phyloP scores from a whole-genome alignment of 140 eudicot species.

The Oenanthe javanica region DNA sequence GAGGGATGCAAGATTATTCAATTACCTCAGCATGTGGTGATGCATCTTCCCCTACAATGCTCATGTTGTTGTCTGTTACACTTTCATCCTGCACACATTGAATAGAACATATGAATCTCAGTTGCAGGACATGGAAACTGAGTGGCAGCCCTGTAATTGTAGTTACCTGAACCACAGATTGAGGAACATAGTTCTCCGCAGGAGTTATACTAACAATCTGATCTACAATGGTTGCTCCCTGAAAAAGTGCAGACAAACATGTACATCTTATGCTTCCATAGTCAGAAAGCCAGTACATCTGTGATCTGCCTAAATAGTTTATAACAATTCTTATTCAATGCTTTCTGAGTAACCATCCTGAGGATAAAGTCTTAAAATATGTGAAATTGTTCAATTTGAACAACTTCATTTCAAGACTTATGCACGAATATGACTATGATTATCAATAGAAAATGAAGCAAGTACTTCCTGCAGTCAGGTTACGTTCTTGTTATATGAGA shows the following conservation, averaged over 20 bases:
- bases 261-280: slow-evolving; percentile 1
- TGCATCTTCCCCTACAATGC: slow-evolving; percentile 35
- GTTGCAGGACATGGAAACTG: not conserved
- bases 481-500: not conserved
- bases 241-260: slow-evolving; percentile 18
- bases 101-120: slow-evolving; percentile 16
- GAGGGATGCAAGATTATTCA: slow-evolving; percentile 5
- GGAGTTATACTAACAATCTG: slow-evolving; percentile 72
- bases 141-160: not conserved
- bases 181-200: slow-evolving; percentile 67
- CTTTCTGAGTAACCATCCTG: not conserved
- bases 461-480: not conserved
- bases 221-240: slow-evolving; percentile 95
- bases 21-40: slow-evolving; percentile 58
- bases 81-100: slow-evolving; percentile 43
- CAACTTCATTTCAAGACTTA: not conserved
- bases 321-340: slow-evolving; percentile 5
- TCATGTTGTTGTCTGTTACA: slow-evolving; percentile 42
- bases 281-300: slow-evolving; percentile 1
- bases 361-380: not conserved
- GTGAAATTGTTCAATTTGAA: not conserved
- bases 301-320: not conserved
- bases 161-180: slow-evolving; percentile 46
- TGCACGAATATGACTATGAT: not conserved
- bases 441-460: not conserved